Evolutionary conservation across 768 basidiomycete genomes (phyloP).

Genomic region (Podaxis rugospora): DNA sequence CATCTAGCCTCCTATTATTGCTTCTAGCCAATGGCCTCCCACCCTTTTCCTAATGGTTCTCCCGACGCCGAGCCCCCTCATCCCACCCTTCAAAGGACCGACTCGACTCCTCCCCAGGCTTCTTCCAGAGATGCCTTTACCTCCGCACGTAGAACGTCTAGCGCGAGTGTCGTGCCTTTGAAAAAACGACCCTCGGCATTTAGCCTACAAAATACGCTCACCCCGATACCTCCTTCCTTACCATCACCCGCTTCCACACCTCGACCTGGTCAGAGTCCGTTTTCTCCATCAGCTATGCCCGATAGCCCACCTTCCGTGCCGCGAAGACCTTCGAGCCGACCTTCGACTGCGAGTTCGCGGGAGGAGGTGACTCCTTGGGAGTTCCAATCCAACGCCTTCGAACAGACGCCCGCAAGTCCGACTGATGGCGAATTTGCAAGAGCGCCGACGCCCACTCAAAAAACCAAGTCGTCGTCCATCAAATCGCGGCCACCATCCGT

Average conservation of each 20-base stretch:
- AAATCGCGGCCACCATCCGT: slow-evolving; percentile 7
- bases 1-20: background rate
- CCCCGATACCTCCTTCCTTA: slow-evolving; percentile 7
- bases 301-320: slow-evolving; percentile 7
- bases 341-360: slow-evolving; percentile 21
- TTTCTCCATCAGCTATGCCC: slow-evolving; percentile 9
- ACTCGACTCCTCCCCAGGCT: slow-evolving; percentile 12
- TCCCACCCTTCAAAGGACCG: background rate
- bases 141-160: background rate
- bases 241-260: slow-evolving; percentile 18
- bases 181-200: slow-evolving; percentile 31
- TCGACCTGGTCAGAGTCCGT: slow-evolving; percentile 30
- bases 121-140: slow-evolving; percentile 19
- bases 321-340: slow-evolving; percentile 15
- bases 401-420: background rate
- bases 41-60: background rate
- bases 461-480: slow-evolving; percentile 14
- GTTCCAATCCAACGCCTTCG: slow-evolving; percentile 7
- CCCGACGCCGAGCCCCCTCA: background rate
- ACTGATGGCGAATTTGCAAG: background rate
- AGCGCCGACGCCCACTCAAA: slow-evolving; percentile 13
- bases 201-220: slow-evolving; percentile 13
- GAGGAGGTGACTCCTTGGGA: slow-evolving; percentile 15
- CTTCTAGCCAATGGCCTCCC: slow-evolving; percentile 2
- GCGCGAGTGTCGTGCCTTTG: slow-evolving; percentile 13